Conservation (phyloP, 331 rosid species). For the Arachis monticola region DNA sequence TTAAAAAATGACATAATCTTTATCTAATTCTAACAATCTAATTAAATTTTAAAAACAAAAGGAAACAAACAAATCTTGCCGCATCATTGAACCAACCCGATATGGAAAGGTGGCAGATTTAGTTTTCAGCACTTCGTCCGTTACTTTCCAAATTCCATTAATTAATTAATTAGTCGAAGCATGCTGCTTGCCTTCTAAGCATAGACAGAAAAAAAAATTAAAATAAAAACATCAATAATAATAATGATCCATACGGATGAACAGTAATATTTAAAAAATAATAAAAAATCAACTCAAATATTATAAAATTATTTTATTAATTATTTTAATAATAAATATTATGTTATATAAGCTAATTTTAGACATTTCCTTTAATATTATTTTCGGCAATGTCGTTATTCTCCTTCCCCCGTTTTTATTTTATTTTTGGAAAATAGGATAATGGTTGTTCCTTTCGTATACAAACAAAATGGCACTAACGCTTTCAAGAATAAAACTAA, state of each 20-base stretch:
- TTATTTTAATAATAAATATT: too few species aligned
- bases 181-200: constrained; percentile 54
- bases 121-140: constrained; percentile 32
- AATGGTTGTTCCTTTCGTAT: constrained; percentile 23
- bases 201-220: constrained; percentile 8
- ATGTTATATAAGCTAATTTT: too few species aligned
- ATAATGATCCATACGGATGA: not conserved
- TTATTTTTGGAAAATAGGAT: not conserved
- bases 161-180: constrained; percentile 28
- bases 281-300: too few species aligned
- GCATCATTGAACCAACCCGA: constrained; percentile 47
- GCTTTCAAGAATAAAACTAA: not conserved
- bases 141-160: constrained; percentile 3
- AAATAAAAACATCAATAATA: not conserved
- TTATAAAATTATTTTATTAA: too few species aligned
- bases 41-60: constrained; percentile 7
- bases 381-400: too few species aligned
- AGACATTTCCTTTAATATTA: too few species aligned
- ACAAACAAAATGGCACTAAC: constrained; percentile 17
- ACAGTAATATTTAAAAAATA: too few species aligned
- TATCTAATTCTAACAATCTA: not conserved
- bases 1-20: not conserved
- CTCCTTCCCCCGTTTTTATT: too few species aligned
- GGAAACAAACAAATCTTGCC: constrained; percentile 45
- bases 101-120: constrained; percentile 42